phyloP scores from a whole-genome alignment of 2,329 filamentous ascomycete species.

The Aspergillus novofumigatus region DNA sequence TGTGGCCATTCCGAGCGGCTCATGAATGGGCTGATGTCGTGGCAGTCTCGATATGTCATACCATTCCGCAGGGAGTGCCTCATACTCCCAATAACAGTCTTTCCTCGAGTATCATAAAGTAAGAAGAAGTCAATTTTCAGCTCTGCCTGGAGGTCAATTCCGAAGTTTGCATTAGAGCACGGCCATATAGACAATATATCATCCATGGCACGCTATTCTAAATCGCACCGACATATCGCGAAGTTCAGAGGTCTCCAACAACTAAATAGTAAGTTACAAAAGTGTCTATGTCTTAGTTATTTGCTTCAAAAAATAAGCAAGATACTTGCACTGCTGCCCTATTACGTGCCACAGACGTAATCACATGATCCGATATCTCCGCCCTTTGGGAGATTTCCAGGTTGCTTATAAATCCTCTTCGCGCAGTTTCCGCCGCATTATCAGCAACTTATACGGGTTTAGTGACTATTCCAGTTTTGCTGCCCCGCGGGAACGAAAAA shows the following conservation, averaged over 20 bases:
- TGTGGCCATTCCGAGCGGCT: background rate
- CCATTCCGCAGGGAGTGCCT: background rate
- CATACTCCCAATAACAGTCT: background rate
- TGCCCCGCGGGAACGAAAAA: slow-evolving; percentile 15
- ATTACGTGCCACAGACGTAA: background rate
- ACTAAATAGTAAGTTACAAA: background rate
- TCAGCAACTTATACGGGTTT: slow-evolving; percentile 9
- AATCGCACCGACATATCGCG: background rate
- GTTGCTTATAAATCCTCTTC: slow-evolving; percentile 20
- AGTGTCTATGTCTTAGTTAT: background rate
- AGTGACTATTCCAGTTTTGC: background rate
- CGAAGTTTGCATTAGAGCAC: background rate
- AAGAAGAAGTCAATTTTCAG: background rate
- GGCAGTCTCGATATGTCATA: background rate
- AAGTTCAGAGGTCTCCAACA: background rate
- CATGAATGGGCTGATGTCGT: background rate
- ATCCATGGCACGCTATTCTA: background rate
- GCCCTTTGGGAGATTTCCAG: background rate
- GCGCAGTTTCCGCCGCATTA: background rate
- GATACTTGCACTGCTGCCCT: background rate
- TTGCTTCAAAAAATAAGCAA: background rate
- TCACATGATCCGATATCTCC: slow-evolving; percentile 1
- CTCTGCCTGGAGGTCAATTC: background rate
- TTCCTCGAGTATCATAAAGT: background rate
- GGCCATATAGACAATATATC: background rate